Evolutionary conservation across 176 grass and related monocot genomes (phyloP).

Genomic region (Phragmites australis): DNA sequence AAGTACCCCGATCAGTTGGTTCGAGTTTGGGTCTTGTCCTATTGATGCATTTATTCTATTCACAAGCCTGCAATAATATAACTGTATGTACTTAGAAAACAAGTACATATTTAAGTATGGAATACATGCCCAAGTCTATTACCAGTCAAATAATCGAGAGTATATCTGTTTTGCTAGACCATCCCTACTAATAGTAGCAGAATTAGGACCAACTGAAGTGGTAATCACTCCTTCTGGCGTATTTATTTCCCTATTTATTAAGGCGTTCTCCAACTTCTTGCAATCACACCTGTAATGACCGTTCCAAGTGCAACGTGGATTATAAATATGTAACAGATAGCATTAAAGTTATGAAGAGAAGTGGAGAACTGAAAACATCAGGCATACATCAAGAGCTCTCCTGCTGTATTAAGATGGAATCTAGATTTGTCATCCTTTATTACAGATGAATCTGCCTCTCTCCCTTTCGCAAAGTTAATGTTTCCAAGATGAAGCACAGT

Average conservation of each 20-base stretch:
- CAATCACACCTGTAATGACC: slow-evolving; percentile 67
- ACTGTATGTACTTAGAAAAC: slow-evolving; percentile 40
- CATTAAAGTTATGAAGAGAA: slow-evolving; percentile 35
- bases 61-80: slow-evolving; percentile 72
- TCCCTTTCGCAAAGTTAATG: slow-evolving; percentile 86
- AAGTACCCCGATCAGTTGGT: slow-evolving; percentile 91
- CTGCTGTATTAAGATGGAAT: slow-evolving; percentile 82
- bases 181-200: slow-evolving; percentile 89
- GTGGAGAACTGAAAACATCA: slow-evolving; percentile 19
- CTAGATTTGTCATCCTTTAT: slow-evolving; percentile 94
- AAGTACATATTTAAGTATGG: slow-evolving; percentile 28
- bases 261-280: slow-evolving; percentile 75
- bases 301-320: slow-evolving; percentile 35
- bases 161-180: slow-evolving; percentile 88
- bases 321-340: slow-evolving; percentile 17
- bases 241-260: slow-evolving; percentile 83
- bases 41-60: slow-evolving; percentile 93
- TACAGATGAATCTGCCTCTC: slow-evolving; percentile 85
- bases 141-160: slow-evolving; percentile 95
- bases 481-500: slow-evolving; percentile 98
- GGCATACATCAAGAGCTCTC: slow-evolving; percentile 88
- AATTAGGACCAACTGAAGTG: slow-evolving; percentile 81
- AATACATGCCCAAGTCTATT: slow-evolving; percentile 34
- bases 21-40: slow-evolving; percentile 82
- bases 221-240: slow-evolving; percentile 95